Conservation (phyloP, 208 protist species). For the Leishmania guyanensis region DNA sequence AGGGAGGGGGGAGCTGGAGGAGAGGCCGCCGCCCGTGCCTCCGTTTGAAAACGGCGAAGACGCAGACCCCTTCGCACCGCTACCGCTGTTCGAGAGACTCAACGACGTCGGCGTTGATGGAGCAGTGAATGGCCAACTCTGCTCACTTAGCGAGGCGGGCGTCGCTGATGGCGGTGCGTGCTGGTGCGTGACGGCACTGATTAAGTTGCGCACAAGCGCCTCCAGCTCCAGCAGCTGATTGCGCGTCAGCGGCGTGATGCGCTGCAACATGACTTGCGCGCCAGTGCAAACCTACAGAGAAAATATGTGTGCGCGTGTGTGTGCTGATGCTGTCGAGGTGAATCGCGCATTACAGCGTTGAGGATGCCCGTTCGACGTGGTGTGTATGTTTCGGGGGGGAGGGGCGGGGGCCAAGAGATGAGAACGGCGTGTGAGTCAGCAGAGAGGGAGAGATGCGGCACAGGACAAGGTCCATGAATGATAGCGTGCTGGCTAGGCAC, state of each 20-base stretch:
- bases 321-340: background rate
- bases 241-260: conserved; percentile 67
- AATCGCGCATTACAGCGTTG: background rate
- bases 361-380: background rate
- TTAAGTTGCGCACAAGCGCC: conserved; percentile 40
- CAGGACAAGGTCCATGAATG: background rate
- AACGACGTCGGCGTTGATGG: conserved; percentile 14
- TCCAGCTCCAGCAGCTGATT: conserved; percentile 75
- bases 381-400: background rate
- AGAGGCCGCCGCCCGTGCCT: background rate
- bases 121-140: conserved; percentile 13
- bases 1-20: background rate
- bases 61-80: background rate
- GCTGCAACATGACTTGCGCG: conserved; percentile 32
- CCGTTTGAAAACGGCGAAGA: background rate
- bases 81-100: background rate
- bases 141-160: conserved; percentile 2
- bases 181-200: conserved; percentile 26
- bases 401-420: background rate
- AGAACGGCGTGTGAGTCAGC: background rate
- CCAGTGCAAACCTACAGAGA: background rate
- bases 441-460: conserved; percentile 1
- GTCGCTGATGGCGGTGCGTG: conserved; percentile 14
- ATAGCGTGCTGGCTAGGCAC: background rate
- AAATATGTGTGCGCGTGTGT: background rate